Conservation (phyloP, 2,329 filamentous ascomycete species). For the Penicillium sp. region DNA sequence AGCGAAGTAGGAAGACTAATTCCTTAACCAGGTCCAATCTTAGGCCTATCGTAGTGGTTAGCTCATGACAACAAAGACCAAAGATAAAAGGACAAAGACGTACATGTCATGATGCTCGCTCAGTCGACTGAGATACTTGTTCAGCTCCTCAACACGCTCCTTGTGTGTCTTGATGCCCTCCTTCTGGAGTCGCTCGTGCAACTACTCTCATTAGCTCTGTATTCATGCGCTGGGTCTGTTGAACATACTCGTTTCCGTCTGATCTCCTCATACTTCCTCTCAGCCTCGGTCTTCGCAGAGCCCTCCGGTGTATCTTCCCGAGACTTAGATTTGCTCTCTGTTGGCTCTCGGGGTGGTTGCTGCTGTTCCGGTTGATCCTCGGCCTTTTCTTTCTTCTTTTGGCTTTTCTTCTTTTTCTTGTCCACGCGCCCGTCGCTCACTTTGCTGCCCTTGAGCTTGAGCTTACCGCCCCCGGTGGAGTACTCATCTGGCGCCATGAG, state of each 20-base stretch:
- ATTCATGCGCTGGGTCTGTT: too few relatives aligned
- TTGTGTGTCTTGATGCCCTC: slow-evolving; percentile 96
- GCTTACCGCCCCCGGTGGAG: slow-evolving; percentile 62
- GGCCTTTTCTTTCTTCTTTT: slow-evolving; percentile 29
- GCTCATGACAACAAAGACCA: neutral
- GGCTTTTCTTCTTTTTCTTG: slow-evolving; percentile 49
- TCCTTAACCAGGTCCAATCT: slow-evolving; percentile 41
- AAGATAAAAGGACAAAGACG: slow-evolving; percentile 14
- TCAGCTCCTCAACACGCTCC: slow-evolving; percentile 90
- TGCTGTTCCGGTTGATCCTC: too few relatives aligned
- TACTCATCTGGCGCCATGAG: slow-evolving; percentile 59
- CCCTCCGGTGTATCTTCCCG: slow-evolving; percentile 4
- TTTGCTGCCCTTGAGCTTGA: slow-evolving; percentile 78
- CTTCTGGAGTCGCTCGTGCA: slow-evolving; percentile 73
- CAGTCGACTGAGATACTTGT: slow-evolving; percentile 83
- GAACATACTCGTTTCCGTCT: slow-evolving; percentile 73
- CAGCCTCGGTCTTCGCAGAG: slow-evolving; percentile 71
- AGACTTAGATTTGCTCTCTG: slow-evolving; percentile 4
- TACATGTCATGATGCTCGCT: slow-evolving; percentile 98
- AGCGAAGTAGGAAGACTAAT: neutral
- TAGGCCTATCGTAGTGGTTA: slow-evolving; percentile 30
- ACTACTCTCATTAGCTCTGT: slow-evolving; percentile 47
- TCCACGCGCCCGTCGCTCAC: slow-evolving; percentile 48
- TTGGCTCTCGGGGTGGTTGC: slow-evolving; percentile 8
- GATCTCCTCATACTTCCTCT: slow-evolving; percentile 73